Percentiles rank a stretch among this genome's conserved stretches.
These are phyloP conservation scores for Limnomonas spitsbergensis DNA, from an alignment of 139 green algal genomes.

Conservation along the genomic window DNA sequence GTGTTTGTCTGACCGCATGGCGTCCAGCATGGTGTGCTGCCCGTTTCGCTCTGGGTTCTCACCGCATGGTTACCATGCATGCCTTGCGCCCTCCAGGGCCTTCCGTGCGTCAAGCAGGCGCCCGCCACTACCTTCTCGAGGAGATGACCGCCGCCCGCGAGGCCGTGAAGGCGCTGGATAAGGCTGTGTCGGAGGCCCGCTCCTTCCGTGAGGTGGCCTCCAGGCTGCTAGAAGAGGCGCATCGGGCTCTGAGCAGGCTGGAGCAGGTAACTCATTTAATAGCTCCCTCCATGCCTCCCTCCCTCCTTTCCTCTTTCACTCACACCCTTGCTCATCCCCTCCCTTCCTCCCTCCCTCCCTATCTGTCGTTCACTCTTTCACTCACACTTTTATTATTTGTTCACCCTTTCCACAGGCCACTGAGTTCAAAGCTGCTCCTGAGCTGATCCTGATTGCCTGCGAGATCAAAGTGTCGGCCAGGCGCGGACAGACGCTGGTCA, in stretches of 20 bases:
- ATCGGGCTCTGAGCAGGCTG: conserved; percentile 40
- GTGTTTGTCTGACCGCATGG: neutral
- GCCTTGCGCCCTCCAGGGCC: neutral
- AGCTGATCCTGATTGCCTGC: conserved; percentile 41
- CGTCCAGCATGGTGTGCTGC: neutral
- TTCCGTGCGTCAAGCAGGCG: neutral
- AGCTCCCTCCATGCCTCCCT: too few species aligned
- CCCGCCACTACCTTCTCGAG: conserved; percentile 22
- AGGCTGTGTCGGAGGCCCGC: conserved; percentile 12
- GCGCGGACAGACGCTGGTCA: conserved; percentile 41
- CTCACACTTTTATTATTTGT: too few species aligned
- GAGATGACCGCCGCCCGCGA: conserved; percentile 27
- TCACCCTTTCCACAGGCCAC: too few species aligned
- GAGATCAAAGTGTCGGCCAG: conserved; percentile 45
- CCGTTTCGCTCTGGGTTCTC: neutral
- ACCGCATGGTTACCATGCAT: neutral
- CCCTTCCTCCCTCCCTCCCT: too few species aligned
- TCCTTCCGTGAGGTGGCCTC: conserved; percentile 38
- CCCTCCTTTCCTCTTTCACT: too few species aligned
- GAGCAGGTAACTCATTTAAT: conserved; percentile 48
- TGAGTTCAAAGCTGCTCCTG: neutral
- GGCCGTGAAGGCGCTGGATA: conserved; percentile 31
- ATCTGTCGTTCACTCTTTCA: too few species aligned
- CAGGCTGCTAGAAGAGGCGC: conserved; percentile 43
- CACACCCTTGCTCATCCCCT: neutral